Percentiles rank a stretch among this genome's conserved stretches.
These are phyloP conservation scores for Zizania latifolia DNA, from an alignment of 176 grass and related monocot genomes.

Conservation along the genomic window DNA sequence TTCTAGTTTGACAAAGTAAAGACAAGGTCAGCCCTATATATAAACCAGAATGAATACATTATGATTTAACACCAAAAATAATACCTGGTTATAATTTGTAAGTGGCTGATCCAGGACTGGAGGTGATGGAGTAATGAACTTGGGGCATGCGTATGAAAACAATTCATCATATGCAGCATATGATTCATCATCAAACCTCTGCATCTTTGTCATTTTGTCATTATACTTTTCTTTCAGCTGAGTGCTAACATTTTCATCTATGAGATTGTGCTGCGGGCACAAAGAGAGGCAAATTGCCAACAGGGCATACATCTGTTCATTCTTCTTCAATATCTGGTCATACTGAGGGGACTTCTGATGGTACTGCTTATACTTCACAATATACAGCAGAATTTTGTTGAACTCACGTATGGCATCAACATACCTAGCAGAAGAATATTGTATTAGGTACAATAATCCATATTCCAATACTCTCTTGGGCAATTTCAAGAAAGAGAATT, in stretches of 20 bases:
- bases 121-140: constrained; percentile 88
- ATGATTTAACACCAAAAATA: background rate
- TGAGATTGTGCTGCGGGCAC: constrained; percentile 73
- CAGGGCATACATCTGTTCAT: constrained; percentile 95
- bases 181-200: constrained; percentile 89
- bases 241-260: constrained; percentile 86
- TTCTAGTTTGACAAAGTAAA: background rate
- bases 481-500: background rate
- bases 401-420: constrained; percentile 81
- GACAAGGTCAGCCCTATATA: background rate
- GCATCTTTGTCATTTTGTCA: constrained; percentile 99
- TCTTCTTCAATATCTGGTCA: too few relatives aligned
- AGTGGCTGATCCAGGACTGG: constrained; percentile 71
- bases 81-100: constrained; percentile 96
- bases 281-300: constrained; percentile 84
- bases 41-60: background rate
- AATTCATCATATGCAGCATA: constrained; percentile 88
- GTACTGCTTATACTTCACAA: constrained; percentile 93
- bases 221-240: constrained; percentile 98
- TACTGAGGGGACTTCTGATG: constrained; percentile 93
- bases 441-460: constrained; percentile 7
- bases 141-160: constrained; percentile 87
- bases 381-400: constrained; percentile 95
- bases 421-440: constrained; percentile 45
- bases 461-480: background rate